Evolutionary conservation across 768 basidiomycete genomes (phyloP), one percentile per base, ranked within the genome.

Genomic region (Termitomyces sp.): DNA sequence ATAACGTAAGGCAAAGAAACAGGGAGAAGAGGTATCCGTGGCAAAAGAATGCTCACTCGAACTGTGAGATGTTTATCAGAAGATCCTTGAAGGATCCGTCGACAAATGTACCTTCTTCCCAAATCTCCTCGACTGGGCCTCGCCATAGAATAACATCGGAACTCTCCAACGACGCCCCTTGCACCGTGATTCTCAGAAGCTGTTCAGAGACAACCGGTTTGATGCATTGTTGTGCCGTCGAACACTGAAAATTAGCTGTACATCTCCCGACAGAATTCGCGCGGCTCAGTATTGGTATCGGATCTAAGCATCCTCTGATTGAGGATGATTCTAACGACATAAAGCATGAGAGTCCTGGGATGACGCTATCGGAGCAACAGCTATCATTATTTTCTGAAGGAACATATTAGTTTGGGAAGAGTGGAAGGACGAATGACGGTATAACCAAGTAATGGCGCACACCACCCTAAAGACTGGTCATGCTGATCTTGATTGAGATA

Each of bases 101-200:
- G 8, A 50, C 58, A 49, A n/a, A 64, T 73, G 30, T 60, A 85
- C 88, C 83, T 76, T 87, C 78, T 52, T 86, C 81, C 71, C 77
- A 79, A 1, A 94, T 74, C 68, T 91, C 89, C 17, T 62, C 63
- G 9, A 70, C 71, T 5, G 88, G 83, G 0, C 92, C 92, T 56
- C 78, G 84, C 89, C 91, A 95, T 3, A 94, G 66, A 3, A 93
- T 68, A 1, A 83, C 73, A 41, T 73, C 66, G 35, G 76, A 61
- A 50, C 59, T 50, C 46, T 58, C 53, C n/a, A 51, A 59, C 35
- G 46, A 55, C 40, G 56, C 61, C 35, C 57, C 56, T 33, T 66
- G 67, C 6, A 86, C 65, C 0, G 75, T 78, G 12, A 93, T 69
- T 48, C 89, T 76, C 30, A 89, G 61, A 2, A 92, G 73, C 21